Evolutionary conservation across 2,329 filamentous ascomycete species (phyloP), one percentile per base, ranked within the genome.

Genomic region (Sporothrix variecibatus): DNA sequence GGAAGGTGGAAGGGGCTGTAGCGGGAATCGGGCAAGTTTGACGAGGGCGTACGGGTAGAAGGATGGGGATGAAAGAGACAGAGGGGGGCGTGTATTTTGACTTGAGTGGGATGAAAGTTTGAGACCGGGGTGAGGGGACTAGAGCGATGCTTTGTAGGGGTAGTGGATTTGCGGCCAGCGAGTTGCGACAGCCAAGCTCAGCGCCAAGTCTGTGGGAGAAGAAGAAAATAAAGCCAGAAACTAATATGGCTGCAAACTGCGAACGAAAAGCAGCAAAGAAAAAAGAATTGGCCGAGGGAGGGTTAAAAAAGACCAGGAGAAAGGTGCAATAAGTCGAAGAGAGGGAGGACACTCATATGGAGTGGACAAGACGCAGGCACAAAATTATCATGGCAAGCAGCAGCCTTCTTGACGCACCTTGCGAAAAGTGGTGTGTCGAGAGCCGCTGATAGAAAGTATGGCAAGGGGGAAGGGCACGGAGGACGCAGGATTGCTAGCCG

Each of bases 131-230:
- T 31, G 53, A 58, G 28, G 65, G 23, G 28, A 28, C 49, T 43
- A 56, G 51, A 58, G 31, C 40, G 26, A 34, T 68, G 65, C 43
- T 40, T 43, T 64, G 34, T 56, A 56, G 11, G 46, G 64, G 51
- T 69, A 40, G 51, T 73, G 72, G 72, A 60, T 73, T 43, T 69
- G 64, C 23, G 20, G 20, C 46, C 31, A 28, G 26, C 12, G 31
- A 51, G 60, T 38, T 73, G 51, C 67, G 67, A 46, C 53, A 64
- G 43, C 72, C 53, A 70, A 73, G 40, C 28, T 49, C 43, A 60
- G 34, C 72, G 65, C 72, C 72, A 70, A 70, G 65, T 49, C 38
- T 17, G 28, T 17, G 23, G 34, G 31, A 40, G 51, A n/a, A 28
- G n/a, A 70, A 53, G 43, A 20, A 7, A 40, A 15, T 49, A 38